Base-by-base conservation (phyloP, 202 grass and related monocot genomes). In the Alloteropsis angusta region DNA sequence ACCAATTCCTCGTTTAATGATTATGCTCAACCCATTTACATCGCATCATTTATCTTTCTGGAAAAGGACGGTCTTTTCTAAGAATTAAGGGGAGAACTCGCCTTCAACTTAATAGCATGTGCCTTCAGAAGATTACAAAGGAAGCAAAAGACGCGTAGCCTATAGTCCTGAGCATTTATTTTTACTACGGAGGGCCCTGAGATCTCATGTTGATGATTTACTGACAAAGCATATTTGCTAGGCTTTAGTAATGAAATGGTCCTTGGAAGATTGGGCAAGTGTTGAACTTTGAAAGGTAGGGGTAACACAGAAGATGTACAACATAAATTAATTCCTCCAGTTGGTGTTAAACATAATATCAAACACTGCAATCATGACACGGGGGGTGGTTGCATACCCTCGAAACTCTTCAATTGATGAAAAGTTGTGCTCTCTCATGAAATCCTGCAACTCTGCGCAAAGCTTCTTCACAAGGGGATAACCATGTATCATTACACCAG, bases 391-490 rank as follows among this genome's bases (percentile, higher is more conserved):
- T 47, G 63, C 79, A 58, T 93, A 99, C 96, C 96, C 90, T 41
- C 90, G 76, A 55, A 99, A 99, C 74, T 99, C 96, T 82, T 93
- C 96, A 18, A 96, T 86, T 3, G 92, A 89, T 21, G 92, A 81
- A 50, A 96, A 91, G 67, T 93, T 84, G 71, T 99, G 96, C 48
- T 89, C 75, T 80, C 90, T 88, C 96, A 99, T 96, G 77, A 99
- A 96, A 85, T 99, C 90, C 72, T 93, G 81, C 68, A 99, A 75
- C 47, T 99, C 92, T n/a, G 77, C 65, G 44, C 92, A 93, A 25
- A 99, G 92, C 69, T 99, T 96, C 79, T 96, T 95, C 36, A 99
- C 96, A 87, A 99, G 84, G 34, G 86, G 86, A 85, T 99, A 96
- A 54, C 96, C 96, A 89, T 95, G 96, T 59, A 99, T 96, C 96